phyloP scores from a whole-genome alignment of 2,329 filamentous ascomycete genomes.

The Botrytis squamosa region DNA sequence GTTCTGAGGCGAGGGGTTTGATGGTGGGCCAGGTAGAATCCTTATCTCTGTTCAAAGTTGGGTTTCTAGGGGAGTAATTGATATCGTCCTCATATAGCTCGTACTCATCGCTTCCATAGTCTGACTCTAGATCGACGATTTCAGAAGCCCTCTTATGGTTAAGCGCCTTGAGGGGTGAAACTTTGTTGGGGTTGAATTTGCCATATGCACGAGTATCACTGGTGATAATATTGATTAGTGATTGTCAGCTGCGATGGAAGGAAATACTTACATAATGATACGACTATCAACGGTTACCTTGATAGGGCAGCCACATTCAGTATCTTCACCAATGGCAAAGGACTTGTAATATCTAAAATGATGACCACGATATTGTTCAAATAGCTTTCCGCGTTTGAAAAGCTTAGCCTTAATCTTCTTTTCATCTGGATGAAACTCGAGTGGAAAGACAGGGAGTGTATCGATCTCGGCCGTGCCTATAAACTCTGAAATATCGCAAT shows the following conservation, averaged over 20 bases:
- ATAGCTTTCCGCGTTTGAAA: conserved; percentile 45
- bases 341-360: conserved; percentile 48
- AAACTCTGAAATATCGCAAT: conserved; percentile 44
- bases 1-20: not conserved
- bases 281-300: conserved; percentile 30
- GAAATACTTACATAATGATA: conserved; percentile 27
- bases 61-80: not conserved
- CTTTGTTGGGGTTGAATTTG: not conserved
- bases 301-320: conserved; percentile 12
- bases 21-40: not conserved
- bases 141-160: not conserved
- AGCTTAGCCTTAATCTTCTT: conserved; percentile 41
- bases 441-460: conserved; percentile 45
- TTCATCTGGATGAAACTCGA: conserved; percentile 45
- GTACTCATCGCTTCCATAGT: not conserved
- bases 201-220: not conserved
- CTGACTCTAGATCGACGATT: not conserved
- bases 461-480: conserved; percentile 47
- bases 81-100: not conserved
- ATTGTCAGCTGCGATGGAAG: not conserved
- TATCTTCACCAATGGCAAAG: not conserved
- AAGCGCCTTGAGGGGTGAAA: not conserved
- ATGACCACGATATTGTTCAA: conserved; percentile 48
- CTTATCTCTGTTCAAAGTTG: not conserved
- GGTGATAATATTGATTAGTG: not conserved